Percentiles rank a stretch among this genome's conserved stretches.
Evolutionary conservation across 2,329 filamentous ascomycete species (phyloP).

Genomic region (Paecilomyces formosus): DNA sequence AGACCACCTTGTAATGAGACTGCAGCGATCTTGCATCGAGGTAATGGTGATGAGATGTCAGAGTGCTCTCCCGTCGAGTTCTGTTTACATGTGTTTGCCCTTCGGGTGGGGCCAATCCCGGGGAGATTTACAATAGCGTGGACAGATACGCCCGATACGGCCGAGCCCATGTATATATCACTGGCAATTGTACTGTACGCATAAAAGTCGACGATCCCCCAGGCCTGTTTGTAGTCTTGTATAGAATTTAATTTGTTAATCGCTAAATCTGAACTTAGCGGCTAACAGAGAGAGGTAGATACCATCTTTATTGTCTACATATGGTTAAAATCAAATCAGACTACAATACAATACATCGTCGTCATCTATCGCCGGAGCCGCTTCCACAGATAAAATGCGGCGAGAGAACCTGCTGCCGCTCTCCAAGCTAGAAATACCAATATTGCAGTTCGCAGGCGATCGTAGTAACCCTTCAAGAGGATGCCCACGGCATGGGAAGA

Average conservation of each 20-base stretch:
- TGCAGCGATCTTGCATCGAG: background rate
- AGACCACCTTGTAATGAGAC: background rate
- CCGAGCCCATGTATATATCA: background rate
- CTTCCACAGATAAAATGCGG: constrained; percentile 21
- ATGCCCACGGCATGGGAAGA: constrained; percentile 32
- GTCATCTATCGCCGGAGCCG: constrained; percentile 7
- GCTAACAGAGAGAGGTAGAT: background rate
- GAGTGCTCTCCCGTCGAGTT: background rate
- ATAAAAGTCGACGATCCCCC: no score
- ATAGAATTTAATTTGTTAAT: no score
- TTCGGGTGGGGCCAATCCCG: background rate
- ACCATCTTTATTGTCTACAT: background rate
- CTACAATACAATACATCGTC: background rate
- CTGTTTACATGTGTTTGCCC: background rate
- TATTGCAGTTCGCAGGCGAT: constrained; percentile 30
- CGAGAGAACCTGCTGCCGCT: constrained; percentile 21
- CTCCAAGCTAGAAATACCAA: constrained; percentile 34
- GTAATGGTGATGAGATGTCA: background rate
- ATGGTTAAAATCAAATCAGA: background rate
- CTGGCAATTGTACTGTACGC: no score
- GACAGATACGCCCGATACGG: background rate
- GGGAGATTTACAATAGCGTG: background rate
- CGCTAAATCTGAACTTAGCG: no score
- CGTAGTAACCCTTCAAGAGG: constrained; percentile 38
- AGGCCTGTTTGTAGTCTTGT: no score